Evolutionary conservation across 1,284 basidiomycete species (phyloP), one percentile per base, ranked within the genome.

Genomic region (Crucibulum parvulum): DNA sequence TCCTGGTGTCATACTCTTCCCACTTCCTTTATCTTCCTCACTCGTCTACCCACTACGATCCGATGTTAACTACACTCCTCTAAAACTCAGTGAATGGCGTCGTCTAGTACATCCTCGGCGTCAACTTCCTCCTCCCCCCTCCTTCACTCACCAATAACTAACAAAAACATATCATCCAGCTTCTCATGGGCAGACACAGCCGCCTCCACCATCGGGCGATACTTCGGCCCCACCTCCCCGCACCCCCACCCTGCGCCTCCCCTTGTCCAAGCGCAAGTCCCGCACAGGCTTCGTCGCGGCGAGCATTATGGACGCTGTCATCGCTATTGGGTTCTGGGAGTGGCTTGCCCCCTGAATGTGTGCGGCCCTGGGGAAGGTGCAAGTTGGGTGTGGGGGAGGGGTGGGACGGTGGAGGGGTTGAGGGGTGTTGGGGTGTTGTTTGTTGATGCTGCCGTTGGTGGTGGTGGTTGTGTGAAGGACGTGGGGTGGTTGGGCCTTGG

Each of bases 111-210:
- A 90, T 99, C 55, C 77, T 97, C 36, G 97, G 97, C 16, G 95
- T 95, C 66, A 88, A 96, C 63, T 87, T 91, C 70, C n/a, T n/a
- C n/a, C n/a, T n/a, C n/a, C n/a, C n/a, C n/a, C n/a, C n/a, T n/a
- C n/a, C n/a, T n/a, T n/a, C n/a, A n/a, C n/a, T n/a, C n/a, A n/a
- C n/a, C n/a, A n/a, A n/a, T n/a, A n/a, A n/a, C n/a, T n/a, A n/a
- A n/a, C n/a, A n/a, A n/a, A n/a, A n/a, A n/a, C n/a, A n/a, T n/a
- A n/a, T n/a, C n/a, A n/a, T n/a, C n/a, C n/a, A n/a, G 94, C 62
- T 88, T 99, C 48, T 96, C 95, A 35, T 98, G 97, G 94, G 96
- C 95, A 3, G 97, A 99, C 78, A 99, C 97, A 0, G 88, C 94
- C 13, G 97, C 97, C 0, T 98, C 96, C 4, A 95, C 95, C 6